A percentile compares a stretch with the other conserved stretches of the same genome.
These are phyloP conservation scores for Colletotrichum karsti DNA, from an alignment of 2,329 filamentous ascomycete genomes.

Conservation along the genomic window DNA sequence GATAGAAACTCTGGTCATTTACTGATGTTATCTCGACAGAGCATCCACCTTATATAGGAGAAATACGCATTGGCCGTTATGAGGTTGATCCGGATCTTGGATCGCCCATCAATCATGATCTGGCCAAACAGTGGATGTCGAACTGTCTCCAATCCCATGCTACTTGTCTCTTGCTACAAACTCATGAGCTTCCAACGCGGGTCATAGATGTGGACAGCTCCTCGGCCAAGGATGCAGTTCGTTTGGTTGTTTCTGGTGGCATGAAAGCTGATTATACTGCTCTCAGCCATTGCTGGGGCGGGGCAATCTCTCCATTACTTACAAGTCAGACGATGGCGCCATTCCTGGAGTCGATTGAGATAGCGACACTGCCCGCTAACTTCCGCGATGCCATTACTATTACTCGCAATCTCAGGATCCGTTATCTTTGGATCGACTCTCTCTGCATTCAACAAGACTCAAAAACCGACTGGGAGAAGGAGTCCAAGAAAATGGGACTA, in stretches of 20 bases:
- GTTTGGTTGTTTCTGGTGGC: not conserved
- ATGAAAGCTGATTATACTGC: constrained; percentile 24
- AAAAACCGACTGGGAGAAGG: constrained; percentile 24
- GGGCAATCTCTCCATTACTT: not conserved
- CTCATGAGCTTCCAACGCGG: not conserved
- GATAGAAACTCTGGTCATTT: not conserved
- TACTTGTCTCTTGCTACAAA: not conserved
- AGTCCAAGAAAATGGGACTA: constrained; percentile 19
- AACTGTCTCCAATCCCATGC: not conserved
- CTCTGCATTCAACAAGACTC: constrained; percentile 32
- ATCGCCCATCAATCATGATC: not conserved
- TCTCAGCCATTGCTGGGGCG: constrained; percentile 32
- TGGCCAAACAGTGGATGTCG: not conserved
- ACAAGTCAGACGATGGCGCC: not conserved
- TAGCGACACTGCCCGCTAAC: not conserved
- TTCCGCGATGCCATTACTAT: constrained; percentile 20
- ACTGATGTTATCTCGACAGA: not conserved
- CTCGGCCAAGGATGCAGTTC: not conserved
- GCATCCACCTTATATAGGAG: not conserved
- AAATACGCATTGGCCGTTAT: not conserved
- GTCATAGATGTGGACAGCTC: not conserved
- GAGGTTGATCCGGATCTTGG: not conserved
- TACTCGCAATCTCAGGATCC: constrained; percentile 17
- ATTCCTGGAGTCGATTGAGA: not conserved
- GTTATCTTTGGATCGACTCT: constrained; percentile 32